phyloP scores from a whole-genome alignment of 2,329 filamentous ascomycete genomes.

The Xylariales sp. region DNA sequence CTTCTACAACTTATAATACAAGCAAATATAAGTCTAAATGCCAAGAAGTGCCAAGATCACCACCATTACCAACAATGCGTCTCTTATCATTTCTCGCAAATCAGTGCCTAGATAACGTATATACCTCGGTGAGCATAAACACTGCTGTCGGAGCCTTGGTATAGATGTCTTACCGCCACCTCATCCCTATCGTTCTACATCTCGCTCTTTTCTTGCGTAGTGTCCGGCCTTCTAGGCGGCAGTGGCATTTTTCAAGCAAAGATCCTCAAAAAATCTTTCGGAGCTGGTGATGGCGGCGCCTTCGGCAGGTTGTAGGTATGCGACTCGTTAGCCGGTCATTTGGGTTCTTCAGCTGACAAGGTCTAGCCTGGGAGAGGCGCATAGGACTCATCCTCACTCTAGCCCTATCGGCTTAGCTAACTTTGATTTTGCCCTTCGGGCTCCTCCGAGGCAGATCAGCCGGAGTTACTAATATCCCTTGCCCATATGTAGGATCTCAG shows the following conservation, averaged over 20 bases:
- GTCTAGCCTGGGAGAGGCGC: constrained; percentile 5
- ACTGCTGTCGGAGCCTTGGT: neutral
- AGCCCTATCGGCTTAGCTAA: constrained; percentile 1
- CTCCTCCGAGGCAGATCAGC: neutral
- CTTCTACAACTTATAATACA: too few relatives aligned
- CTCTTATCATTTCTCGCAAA: neutral
- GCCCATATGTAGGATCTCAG: too few relatives aligned
- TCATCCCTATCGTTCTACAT: neutral
- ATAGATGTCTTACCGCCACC: neutral
- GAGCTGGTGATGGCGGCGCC: neutral
- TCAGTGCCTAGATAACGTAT: constrained; percentile 6
- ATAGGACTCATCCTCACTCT: neutral
- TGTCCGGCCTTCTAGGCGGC: neutral
- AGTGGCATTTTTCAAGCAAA: neutral
- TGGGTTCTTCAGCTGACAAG: neutral
- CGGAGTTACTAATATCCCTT: neutral
- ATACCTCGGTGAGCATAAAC: neutral
- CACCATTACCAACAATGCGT: too few relatives aligned
- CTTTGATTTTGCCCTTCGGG: neutral
- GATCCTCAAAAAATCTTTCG: neutral
- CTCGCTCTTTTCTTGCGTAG: neutral
- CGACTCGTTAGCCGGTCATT: neutral
- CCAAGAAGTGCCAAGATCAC: too few relatives aligned
- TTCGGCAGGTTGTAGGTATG: neutral
- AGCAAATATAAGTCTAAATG: too few relatives aligned